These are phyloP conservation scores for Phytopythium boreale DNA, from an alignment of 352 stramenopile genomes.

Conservation along the genomic window DNA sequence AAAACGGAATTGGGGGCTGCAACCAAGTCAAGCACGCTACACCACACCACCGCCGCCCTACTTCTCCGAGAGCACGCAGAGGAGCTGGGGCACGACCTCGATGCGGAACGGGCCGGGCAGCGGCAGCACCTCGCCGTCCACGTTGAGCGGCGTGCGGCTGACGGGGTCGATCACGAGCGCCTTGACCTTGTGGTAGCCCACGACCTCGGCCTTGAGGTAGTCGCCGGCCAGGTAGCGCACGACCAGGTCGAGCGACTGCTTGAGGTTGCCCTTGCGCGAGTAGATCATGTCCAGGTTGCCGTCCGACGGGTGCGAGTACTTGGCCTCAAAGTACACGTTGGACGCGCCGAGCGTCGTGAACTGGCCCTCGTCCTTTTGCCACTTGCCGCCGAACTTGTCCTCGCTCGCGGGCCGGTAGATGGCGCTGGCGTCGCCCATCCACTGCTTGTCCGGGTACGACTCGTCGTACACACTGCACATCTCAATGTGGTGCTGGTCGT, in stretches of 20 bases:
- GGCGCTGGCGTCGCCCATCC: slow-evolving; percentile 51
- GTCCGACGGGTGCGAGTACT: slow-evolving; percentile 76
- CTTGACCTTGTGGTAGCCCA: slow-evolving; percentile 79
- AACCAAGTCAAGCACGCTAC: not conserved
- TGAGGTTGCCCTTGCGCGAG: slow-evolving; percentile 45
- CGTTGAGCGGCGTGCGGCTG: slow-evolving; percentile 62
- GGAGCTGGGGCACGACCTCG: slow-evolving; percentile 65
- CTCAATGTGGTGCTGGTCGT: slow-evolving; percentile 72
- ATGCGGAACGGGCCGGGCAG: slow-evolving; percentile 65
- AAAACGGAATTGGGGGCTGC: not conserved
- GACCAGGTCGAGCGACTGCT: slow-evolving; percentile 44
- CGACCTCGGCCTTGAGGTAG: slow-evolving; percentile 53
- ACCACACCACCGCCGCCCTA: slow-evolving; percentile 16
- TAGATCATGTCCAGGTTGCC: slow-evolving; percentile 81
- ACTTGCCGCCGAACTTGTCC: slow-evolving; percentile 53
- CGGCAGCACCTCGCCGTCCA: slow-evolving; percentile 71
- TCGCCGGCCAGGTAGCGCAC: slow-evolving; percentile 52
- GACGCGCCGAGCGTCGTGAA: slow-evolving; percentile 60
- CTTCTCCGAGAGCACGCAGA: slow-evolving; percentile 78
- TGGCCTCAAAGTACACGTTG: slow-evolving; percentile 81
- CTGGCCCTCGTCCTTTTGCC: slow-evolving; percentile 43
- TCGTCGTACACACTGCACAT: slow-evolving; percentile 76
- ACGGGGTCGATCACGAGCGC: slow-evolving; percentile 69
- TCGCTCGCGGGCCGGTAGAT: slow-evolving; percentile 63
- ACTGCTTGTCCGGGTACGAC: slow-evolving; percentile 44